These are phyloP conservation scores for Rhytidhysteron rufulum DNA, from an alignment of 2,329 filamentous ascomycete genomes.

Conservation along the genomic window DNA sequence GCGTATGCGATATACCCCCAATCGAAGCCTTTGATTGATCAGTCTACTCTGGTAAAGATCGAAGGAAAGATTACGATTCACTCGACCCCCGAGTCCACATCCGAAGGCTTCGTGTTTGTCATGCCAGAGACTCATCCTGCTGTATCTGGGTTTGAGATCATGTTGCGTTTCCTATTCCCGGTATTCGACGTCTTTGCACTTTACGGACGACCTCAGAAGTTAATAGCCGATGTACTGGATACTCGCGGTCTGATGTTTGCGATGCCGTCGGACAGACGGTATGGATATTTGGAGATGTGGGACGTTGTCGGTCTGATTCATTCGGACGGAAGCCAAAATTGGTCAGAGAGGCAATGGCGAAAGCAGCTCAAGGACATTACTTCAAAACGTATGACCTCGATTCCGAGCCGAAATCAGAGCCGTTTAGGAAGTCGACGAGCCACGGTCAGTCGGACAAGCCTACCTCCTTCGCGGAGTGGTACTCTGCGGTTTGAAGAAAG, in stretches of 20 bases:
- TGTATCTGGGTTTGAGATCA: constrained; percentile 90
- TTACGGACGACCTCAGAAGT: constrained; percentile 81
- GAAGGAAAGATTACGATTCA: constrained; percentile 90
- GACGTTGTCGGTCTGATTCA: constrained; percentile 80
- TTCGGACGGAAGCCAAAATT: constrained; percentile 68
- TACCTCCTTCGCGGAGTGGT: constrained; percentile 30
- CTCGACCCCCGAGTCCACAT: constrained; percentile 68
- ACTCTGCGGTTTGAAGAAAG: constrained; percentile 43
- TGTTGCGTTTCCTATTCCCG: constrained; percentile 88
- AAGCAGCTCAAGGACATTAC: constrained; percentile 85
- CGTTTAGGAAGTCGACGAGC: constrained; percentile 39
- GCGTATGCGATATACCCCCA: constrained; percentile 96
- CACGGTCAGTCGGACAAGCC: constrained; percentile 39
- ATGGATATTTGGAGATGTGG: constrained; percentile 84
- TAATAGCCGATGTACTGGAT: constrained; percentile 85
- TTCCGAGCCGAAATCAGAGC: constrained; percentile 33
- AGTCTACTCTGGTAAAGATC: constrained; percentile 89
- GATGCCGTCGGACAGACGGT: constrained; percentile 82
- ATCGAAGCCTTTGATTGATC: constrained; percentile 87
- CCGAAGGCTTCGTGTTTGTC: constrained; percentile 93
- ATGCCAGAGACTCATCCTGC: constrained; percentile 95
- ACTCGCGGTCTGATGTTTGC: constrained; percentile 94
- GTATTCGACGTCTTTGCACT: constrained; percentile 89
- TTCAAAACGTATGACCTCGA: constrained; percentile 65
- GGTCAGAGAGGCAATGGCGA: constrained; percentile 88